Conservation (phyloP, 2,329 filamentous ascomycete genomes). For the Neopestalotiopsis rosae region DNA sequence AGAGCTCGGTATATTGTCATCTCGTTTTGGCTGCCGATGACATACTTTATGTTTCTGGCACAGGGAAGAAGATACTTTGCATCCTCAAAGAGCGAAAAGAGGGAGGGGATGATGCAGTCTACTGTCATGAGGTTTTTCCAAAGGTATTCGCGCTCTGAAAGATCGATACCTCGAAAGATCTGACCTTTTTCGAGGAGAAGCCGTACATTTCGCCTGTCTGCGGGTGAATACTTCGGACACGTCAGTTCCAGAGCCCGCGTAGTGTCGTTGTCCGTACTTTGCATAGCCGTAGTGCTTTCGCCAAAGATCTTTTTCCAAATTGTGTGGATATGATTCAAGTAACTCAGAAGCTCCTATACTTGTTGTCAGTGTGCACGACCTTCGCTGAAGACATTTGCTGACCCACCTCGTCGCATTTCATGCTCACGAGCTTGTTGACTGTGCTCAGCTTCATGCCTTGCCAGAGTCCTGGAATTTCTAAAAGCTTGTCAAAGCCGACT, state of each 20-base stretch:
- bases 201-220: background rate
- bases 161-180: background rate
- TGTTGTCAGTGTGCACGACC: background rate
- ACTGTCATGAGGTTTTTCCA: background rate
- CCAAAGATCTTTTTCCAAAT: background rate
- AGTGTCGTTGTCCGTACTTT: background rate
- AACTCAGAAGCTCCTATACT: background rate
- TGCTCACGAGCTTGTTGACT: background rate
- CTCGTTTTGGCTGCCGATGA: too few relatives aligned
- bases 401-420: conserved; percentile 9
- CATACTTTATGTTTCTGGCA: too few relatives aligned
- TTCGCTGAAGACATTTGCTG: background rate
- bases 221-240: background rate
- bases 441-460: background rate
- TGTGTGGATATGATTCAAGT: background rate
- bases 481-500: background rate
- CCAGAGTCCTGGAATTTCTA: background rate
- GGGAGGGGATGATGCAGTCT: conserved; percentile 5
- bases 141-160: background rate
- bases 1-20: too few relatives aligned
- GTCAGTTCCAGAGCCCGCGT: background rate
- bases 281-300: background rate
- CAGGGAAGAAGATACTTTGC: background rate
- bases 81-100: conserved; percentile 1
- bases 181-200: conserved; percentile 7